Evolutionary conservation across 129 eudicot species (phyloP).

Genomic region (Chrysanthemum seticuspe): DNA sequence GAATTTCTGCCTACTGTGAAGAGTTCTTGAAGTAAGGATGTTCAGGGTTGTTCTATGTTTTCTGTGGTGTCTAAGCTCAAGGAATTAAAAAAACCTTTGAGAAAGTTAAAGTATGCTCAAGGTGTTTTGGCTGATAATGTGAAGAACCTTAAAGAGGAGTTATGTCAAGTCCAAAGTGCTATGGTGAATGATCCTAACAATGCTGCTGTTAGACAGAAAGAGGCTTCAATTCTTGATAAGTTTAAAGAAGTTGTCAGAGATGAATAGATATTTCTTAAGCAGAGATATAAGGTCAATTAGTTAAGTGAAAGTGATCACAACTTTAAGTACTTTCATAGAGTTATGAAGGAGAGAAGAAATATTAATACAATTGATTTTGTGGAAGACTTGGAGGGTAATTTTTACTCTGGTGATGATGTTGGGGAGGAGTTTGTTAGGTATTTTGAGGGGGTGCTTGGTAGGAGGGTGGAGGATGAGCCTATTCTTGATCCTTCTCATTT

Average conservation of each 20-base stretch:
- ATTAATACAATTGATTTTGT: neutral
- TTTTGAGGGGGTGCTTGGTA: neutral
- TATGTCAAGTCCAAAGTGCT: neutral
- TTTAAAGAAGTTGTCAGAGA: neutral
- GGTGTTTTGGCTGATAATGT: neutral
- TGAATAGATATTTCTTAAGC: neutral
- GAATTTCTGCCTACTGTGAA: neutral
- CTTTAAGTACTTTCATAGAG: neutral
- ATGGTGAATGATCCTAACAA: no score
- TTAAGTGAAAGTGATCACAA: no score
- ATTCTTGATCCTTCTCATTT: neutral
- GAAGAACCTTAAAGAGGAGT: neutral
- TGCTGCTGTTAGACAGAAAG: neutral
- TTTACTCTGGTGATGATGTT: neutral
- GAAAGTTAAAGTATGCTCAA: neutral
- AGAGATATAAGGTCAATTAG: no score
- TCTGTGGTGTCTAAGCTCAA: neutral
- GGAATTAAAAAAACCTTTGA: neutral
- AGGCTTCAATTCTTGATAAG: no score
- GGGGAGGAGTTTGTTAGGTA: neutral
- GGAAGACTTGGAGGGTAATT: neutral
- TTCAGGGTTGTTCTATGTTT: neutral
- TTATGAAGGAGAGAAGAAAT: neutral
- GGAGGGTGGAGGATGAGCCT: neutral
- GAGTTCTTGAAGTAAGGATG: neutral